Percentiles rank a stretch among this genome's conserved stretches.
These are phyloP conservation scores for Hypomyces perniciosus DNA, from an alignment of 2,329 filamentous ascomycete species.

Conservation along the genomic window DNA sequence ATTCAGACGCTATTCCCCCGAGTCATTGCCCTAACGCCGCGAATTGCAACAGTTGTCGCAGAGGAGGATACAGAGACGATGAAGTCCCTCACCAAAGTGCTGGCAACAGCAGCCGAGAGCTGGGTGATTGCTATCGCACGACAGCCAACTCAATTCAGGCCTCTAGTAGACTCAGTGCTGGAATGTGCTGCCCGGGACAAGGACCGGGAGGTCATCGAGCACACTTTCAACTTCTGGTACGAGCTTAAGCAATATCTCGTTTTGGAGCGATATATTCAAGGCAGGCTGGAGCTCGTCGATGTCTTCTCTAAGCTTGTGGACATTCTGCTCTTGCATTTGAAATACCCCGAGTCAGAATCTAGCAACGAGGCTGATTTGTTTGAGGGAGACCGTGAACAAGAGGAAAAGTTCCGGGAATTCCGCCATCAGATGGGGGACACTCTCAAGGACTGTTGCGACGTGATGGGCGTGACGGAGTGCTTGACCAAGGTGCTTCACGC, in stretches of 20 bases:
- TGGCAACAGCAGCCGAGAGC: constrained; percentile 86
- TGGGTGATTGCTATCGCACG: constrained; percentile 92
- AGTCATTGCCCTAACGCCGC: constrained; percentile 68
- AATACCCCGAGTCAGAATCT: constrained; percentile 73
- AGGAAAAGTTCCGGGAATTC: constrained; percentile 96
- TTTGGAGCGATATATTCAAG: constrained; percentile 80
- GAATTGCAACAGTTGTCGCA: constrained; percentile 67
- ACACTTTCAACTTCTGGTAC: constrained; percentile 97
- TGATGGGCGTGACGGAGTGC: constrained; percentile 89
- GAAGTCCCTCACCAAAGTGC: constrained; percentile 83
- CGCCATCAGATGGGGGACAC: constrained; percentile 97
- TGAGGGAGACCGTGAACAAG: constrained; percentile 88
- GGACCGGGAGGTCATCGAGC: constrained; percentile 84
- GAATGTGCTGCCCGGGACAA: constrained; percentile 84
- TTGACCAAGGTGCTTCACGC: constrained; percentile 79
- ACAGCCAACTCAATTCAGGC: constrained; percentile 72
- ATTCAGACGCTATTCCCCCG: constrained; percentile 81
- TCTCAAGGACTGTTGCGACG: constrained; percentile 92
- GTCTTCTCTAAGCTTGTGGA: constrained; percentile 88
- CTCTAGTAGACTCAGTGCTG: constrained; percentile 82
- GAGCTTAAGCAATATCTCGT: constrained; percentile 96
- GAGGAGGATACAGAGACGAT: constrained; percentile 81
- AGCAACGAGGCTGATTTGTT: constrained; percentile 78
- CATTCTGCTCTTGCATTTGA: constrained; percentile 82
- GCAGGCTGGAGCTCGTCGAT: constrained; percentile 69